Percentiles rank a stretch among this genome's conserved stretches.
These are phyloP conservation scores for Heracleum sosnowskyi DNA, from an alignment of 129 eudicot genomes.

Conservation along the genomic window DNA sequence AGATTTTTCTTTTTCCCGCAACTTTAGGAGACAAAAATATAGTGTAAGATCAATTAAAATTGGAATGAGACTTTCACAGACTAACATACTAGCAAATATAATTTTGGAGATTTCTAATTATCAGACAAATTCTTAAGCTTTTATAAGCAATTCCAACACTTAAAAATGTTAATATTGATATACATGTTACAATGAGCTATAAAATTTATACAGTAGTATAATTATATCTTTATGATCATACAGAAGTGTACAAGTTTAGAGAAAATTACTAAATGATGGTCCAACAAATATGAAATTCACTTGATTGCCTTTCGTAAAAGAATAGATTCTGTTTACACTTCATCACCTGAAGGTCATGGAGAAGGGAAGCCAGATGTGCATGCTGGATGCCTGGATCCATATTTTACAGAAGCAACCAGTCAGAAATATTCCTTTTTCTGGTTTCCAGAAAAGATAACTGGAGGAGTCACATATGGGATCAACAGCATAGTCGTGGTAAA, in stretches of 20 bases:
- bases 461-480: not conserved
- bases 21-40: not conserved
- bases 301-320: not conserved
- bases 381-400: not conserved
- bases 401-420: not conserved
- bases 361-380: not conserved
- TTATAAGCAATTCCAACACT: not conserved
- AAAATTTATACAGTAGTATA: constrained; percentile 9
- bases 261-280: not conserved
- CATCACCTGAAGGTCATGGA: not conserved
- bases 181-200: not conserved
- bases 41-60: too few species aligned
- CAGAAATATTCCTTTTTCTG: constrained; percentile 3
- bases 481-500: not conserved
- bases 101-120: not conserved
- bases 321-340: not conserved
- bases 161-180: not conserved
- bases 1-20: not conserved
- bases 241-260: not conserved
- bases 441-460: constrained; percentile 2
- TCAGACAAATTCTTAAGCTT: not conserved
- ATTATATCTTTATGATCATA: not conserved
- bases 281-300: not conserved
- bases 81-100: not conserved
- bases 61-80: too few species aligned